Evolutionary conservation across 78 protist genomes (phyloP), one percentile per base, ranked within the genome.

Genomic region (Andalucia godoyi): DNA sequence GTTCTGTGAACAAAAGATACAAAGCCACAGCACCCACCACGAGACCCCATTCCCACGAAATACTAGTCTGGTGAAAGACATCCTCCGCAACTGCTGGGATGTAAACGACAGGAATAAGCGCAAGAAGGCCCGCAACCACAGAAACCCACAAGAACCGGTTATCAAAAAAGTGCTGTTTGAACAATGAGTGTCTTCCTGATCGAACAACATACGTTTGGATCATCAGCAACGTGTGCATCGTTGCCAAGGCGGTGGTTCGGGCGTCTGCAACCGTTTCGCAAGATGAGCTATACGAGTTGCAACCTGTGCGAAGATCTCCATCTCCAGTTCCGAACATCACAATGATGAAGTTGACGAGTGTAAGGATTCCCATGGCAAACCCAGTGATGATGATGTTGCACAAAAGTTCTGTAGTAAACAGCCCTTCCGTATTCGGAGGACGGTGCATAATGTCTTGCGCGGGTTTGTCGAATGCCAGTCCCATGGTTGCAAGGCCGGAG

Each of bases 11-110:
- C 33, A 57, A 25, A n/a, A 57, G n/a, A 38, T 32, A 57, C 32
- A 57, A 32, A 25, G 32, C 5, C 23, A 57, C 33, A n/a, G 52
- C 63, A 8, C 21, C 42, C 8, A 13, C 63, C 12, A 57, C 42
- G 29, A 57, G 32, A 25, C 63, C 63, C 63, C 63, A 57, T 13
- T 57, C 30, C 46, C 46, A 38, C 23, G 63, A 25, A 15, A 57
- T 29, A n/a, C 7, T 4, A 4, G 7, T n/a, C 32, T 57, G 63
- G 23, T 25, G 45, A 38, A 57, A 57, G 29, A 57, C 46, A n/a
- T n/a, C n/a, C 52, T 9, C 23, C 17, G 42, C 46, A 27, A 57
- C 23, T 23, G 52, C 27, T 12, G 45, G 41, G 29, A 57, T 27
- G 63, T 57, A 57, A n/a, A 12, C 33, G 27, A 41, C 32, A 29